Percentiles rank a stretch among this genome's conserved stretches.
Evolutionary conservation across 2,329 filamentous ascomycete species (phyloP).

Genomic region (Endoconidiophora polonica): DNA sequence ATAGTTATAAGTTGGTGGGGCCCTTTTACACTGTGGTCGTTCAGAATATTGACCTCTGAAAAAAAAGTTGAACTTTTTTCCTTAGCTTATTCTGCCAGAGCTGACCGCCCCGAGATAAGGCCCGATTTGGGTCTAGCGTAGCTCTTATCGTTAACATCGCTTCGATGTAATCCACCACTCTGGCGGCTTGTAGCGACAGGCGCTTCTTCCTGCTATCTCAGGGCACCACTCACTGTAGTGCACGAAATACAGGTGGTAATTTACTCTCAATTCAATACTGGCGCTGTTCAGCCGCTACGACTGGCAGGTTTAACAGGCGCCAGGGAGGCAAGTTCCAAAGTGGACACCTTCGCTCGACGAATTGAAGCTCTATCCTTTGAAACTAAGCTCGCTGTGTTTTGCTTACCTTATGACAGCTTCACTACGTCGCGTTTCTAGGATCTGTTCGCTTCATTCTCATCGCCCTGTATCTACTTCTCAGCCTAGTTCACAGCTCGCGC

Average conservation of each 20-base stretch:
- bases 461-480: no score
- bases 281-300: background rate
- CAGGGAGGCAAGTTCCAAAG: background rate
- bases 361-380: background rate
- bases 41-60: constrained; percentile 12
- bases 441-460: no score
- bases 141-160: constrained; percentile 6
- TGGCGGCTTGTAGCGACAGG: background rate
- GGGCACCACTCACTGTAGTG: background rate
- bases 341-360: constrained; percentile 9
- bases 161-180: background rate
- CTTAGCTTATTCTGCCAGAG: constrained; percentile 12
- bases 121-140: constrained; percentile 4
- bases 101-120: constrained; percentile 13
- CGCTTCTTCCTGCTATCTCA: background rate
- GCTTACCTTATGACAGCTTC: background rate
- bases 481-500: background rate
- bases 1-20: constrained; percentile 3
- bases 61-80: constrained; percentile 19
- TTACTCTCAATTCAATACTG: no score
- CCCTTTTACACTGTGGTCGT: constrained; percentile 13
- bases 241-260: background rate
- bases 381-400: background rate
- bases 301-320: background rate
- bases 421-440: no score